phyloP scores from a whole-genome alignment of 305 asterid species.

The Striga hermonthica region DNA sequence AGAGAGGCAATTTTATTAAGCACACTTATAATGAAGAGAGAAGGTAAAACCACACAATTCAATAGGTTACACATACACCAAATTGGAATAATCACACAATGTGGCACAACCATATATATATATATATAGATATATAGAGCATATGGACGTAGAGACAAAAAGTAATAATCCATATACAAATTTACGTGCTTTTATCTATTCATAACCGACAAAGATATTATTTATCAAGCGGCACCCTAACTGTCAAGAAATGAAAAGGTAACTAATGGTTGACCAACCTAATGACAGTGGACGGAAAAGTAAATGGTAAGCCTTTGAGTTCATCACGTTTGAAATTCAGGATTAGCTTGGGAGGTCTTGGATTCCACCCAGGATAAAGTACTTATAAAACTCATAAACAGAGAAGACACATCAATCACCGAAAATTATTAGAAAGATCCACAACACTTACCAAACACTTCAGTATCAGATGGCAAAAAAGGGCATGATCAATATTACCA shows the following conservation, averaged over 20 bases:
- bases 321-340: conserved; percentile 78
- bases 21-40: too few relatives aligned
- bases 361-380: conserved; percentile 77
- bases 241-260: conserved; percentile 23
- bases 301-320: conserved; percentile 84
- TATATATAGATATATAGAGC: too few relatives aligned
- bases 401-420: conserved; percentile 22
- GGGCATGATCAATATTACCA: conserved; percentile 79
- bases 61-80: too few relatives aligned
- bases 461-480: conserved; percentile 68
- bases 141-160: conserved; percentile 19
- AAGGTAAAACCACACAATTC: too few relatives aligned
- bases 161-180: conserved; percentile 13
- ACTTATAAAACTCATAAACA: conserved; percentile 27
- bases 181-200: conserved; percentile 1
- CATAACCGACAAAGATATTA: conserved; percentile 10
- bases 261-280: conserved; percentile 45
- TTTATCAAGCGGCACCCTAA: conserved; percentile 6
- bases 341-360: conserved; percentile 65
- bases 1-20: too few relatives aligned
- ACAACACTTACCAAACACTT: conserved; percentile 64
- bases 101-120: too few relatives aligned
- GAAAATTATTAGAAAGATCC: conserved; percentile 24
- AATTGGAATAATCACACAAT: too few relatives aligned
- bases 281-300: conserved; percentile 68